A percentile compares a stretch with the other conserved stretches of the same genome.
These are phyloP conservation scores for Elaeis oleifera DNA, from an alignment of 202 grass and related monocot genomes.

Conservation along the genomic window DNA sequence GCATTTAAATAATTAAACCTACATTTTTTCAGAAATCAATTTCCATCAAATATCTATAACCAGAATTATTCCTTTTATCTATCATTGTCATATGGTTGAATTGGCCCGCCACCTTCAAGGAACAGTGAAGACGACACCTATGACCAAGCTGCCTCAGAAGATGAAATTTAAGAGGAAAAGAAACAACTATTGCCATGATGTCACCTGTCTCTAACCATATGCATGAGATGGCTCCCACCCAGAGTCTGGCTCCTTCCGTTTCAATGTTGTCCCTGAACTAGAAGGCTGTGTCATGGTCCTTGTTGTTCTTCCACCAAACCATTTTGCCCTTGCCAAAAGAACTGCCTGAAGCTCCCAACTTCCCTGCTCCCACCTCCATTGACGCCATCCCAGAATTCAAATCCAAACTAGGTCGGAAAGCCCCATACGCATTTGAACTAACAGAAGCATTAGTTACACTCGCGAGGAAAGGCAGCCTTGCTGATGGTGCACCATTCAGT, in stretches of 20 bases:
- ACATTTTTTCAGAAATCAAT: conserved; percentile 5
- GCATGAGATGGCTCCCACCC: conserved; percentile 3
- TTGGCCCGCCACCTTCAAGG: neutral
- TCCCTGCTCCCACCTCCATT: neutral
- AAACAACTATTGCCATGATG: neutral
- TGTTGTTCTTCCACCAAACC: conserved; percentile 1
- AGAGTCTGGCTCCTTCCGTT: conserved; percentile 6
- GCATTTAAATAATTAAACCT: conserved; percentile 8
- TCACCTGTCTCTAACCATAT: conserved; percentile 1
- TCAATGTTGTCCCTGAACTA: neutral
- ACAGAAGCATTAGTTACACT: no score
- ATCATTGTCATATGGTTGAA: neutral
- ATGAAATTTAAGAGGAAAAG: neutral
- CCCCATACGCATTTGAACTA: neutral
- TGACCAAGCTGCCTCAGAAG: neutral
- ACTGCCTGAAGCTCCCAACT: neutral
- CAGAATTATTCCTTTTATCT: neutral
- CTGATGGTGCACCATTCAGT: no score
- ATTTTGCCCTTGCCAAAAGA: neutral
- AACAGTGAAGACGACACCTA: neutral
- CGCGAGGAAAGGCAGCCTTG: no score
- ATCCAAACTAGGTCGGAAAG: conserved; percentile 5
- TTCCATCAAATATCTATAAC: conserved; percentile 1
- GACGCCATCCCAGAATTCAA: conserved; percentile 1
- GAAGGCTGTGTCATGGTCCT: conserved; percentile 4